Evolutionary conservation across 176 grass and related monocot genomes (phyloP).

Genomic region (Coix lacrymajobi): DNA sequence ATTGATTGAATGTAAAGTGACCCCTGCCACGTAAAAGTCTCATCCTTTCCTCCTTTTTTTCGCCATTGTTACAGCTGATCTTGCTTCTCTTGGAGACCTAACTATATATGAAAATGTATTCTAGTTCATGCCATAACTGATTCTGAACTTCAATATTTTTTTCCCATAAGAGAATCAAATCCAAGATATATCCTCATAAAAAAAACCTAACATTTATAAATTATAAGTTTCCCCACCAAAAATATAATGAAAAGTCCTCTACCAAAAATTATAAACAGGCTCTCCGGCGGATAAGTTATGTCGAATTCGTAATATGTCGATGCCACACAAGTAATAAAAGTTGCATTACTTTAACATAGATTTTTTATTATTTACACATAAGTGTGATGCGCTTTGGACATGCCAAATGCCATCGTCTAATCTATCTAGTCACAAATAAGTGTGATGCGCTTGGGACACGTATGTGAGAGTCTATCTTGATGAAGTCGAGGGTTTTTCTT

Average conservation of each 20-base stretch:
- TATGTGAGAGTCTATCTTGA: too few relatives aligned
- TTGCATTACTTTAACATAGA: neutral
- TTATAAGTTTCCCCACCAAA: neutral
- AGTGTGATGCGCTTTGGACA: too few relatives aligned
- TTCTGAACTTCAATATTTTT: neutral
- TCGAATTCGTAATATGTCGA: slow-evolving; percentile 19
- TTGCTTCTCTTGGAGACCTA: slow-evolving; percentile 6
- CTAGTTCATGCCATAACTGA: neutral
- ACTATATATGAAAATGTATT: slow-evolving; percentile 13
- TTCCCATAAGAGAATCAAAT: slow-evolving; percentile 10
- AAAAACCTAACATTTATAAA: neutral
- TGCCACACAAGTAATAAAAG: slow-evolving; percentile 20
- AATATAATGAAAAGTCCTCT: neutral
- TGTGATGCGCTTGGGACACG: too few relatives aligned
- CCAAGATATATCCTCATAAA: neutral
- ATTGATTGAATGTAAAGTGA: slow-evolving; percentile 36
- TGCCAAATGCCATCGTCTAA: neutral
- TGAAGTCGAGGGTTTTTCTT: too few relatives aligned
- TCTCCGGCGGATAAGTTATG: neutral
- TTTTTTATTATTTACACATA: neutral
- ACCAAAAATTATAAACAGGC: neutral
- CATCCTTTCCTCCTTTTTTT: neutral
- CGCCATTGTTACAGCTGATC: slow-evolving; percentile 2
- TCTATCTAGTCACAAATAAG: neutral
- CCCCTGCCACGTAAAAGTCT: slow-evolving; percentile 25